Base-by-base conservation (phyloP, 2,329 filamentous ascomycete species). In the Sordariomycetes sp. region DNA sequence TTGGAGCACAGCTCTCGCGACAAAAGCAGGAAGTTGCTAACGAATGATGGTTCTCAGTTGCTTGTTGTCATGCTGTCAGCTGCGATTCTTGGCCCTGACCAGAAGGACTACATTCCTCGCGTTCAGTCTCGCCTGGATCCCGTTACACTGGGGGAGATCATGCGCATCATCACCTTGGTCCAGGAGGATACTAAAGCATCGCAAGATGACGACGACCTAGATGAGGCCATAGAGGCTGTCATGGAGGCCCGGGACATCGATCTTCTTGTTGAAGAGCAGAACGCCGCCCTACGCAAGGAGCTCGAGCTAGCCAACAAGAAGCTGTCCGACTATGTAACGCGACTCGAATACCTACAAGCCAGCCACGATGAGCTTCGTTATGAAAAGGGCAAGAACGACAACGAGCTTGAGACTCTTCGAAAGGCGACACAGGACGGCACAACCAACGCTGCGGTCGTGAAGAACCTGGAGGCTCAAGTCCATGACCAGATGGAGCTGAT, bases 401-500 rank as follows among this genome's bases (percentile, higher is more conserved):
- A 65, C 21, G 68, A 75, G 49, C 63, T 70, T 8, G 66, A 67
- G 48, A 55, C 70, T 35, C 50, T 71, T 33, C 51, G 63, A 43
- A 61, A 66, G 46, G 55, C 72, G 58, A 24, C 65, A 51, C 44
- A 64, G 54, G 58, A 73, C 60, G 59, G 74, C 50, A 57, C 63
- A 54, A 63, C 61, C 53, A 72, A 60, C 50, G 68, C 60, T 16
- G 63, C 68, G 35, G 59, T 68, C 32, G 67, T 75, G 41, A 62
- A 63, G 55, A 56, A 66, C 39, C 59, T 82, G 44, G 64, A 79
- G 44, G 58, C 61, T 28, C 70, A 71, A 43, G 61, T 80, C 17
- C 70, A 72, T 26, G 75, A 86, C 45, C 77, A 82, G 46, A 79
- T 85, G 51, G 70, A 80, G 38, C 64, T 86, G 32, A 87, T 88